Evolutionary conservation across 164 flowering plant species (phyloP), one percentile per base, ranked within the genome.

Genomic region (Macadamia tetraphylla): DNA sequence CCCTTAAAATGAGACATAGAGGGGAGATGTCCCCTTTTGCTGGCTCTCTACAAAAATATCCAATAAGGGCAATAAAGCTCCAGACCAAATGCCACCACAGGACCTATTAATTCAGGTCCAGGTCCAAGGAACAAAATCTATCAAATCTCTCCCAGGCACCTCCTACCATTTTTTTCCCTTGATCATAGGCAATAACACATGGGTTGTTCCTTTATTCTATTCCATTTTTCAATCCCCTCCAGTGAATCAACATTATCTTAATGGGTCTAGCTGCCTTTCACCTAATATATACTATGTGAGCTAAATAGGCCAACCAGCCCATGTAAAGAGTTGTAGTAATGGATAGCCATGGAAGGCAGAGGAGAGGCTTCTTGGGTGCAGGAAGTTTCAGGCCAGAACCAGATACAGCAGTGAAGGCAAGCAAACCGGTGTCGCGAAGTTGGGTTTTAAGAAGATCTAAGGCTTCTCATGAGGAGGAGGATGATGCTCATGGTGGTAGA

Each of bases 171-270:
- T 58, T 44, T 73, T 72, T 29, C 30, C 76, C 76, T 68, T 68
- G 43, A 75, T 67, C 63, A 70, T 62, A 78, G 80, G 80, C 81
- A 73, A 30, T 62, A 65, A 63, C 83, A 82, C 86, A 81, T 86
- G 87, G 80, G 73, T 63, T 78, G 80, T 70, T 68, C 70, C 65
- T 70, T 49, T 10, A 10, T 1, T 4, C 40, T 35, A 35, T 49
- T 64, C 55, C 52, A 68, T 66, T 67, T 73, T 68, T 69, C 66
- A 60, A 59, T 14, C 29, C 57, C 68, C 17, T 52, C 43, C 64
- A 2, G 18, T 43, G 60, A 69, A 79, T 76, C 71, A 58, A 71
- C 64, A 69, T 66, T 69, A 59, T 29, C 40, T 35, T 35, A 35
- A 35, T 35, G 40, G 5, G 40, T 35, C 40, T 35, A 35, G 40